Evolutionary conservation across 139 green algal genomes (phyloP).

Genomic region (Chlorella sp.): DNA sequence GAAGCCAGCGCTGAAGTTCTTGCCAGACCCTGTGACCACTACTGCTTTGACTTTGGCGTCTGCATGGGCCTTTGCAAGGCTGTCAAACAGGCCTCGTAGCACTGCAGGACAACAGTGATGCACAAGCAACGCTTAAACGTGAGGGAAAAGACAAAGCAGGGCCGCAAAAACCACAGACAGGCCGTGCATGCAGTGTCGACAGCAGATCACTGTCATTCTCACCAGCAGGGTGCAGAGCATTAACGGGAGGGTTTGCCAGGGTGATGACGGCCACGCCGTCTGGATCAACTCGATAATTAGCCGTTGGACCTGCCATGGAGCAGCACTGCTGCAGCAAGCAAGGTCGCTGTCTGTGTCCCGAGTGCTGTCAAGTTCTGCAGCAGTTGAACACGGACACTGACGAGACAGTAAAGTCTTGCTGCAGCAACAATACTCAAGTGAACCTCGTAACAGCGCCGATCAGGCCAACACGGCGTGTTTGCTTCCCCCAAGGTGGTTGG

Average conservation of each 20-base stretch:
- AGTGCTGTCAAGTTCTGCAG: too few relatives aligned
- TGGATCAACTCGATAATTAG: conserved; percentile 24
- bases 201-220: not conserved
- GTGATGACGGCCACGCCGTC: conserved; percentile 86
- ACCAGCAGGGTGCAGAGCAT: conserved; percentile 85
- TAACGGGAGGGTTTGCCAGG: conserved; percentile 89
- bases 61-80: conserved; percentile 64
- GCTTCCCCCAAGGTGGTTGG: too few relatives aligned
- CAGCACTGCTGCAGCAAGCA: too few relatives aligned
- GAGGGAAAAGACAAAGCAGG: not conserved
- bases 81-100: conserved; percentile 68
- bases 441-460: too few relatives aligned
- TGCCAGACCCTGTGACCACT: conserved; percentile 74
- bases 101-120: conserved; percentile 53
- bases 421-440: too few relatives aligned
- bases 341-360: too few relatives aligned
- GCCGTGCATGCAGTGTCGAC: not conserved
- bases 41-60: conserved; percentile 74
- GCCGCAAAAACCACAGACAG: too few relatives aligned
- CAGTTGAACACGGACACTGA: too few relatives aligned
- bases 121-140: too few relatives aligned
- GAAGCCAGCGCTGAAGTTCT: conserved; percentile 92
- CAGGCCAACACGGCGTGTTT: too few relatives aligned
- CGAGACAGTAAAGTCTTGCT: too few relatives aligned
- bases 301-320: conserved; percentile 13